Evolutionary conservation across 2,329 filamentous ascomycete species (phyloP).

Genomic region (Trichoderma koningiopsis): DNA sequence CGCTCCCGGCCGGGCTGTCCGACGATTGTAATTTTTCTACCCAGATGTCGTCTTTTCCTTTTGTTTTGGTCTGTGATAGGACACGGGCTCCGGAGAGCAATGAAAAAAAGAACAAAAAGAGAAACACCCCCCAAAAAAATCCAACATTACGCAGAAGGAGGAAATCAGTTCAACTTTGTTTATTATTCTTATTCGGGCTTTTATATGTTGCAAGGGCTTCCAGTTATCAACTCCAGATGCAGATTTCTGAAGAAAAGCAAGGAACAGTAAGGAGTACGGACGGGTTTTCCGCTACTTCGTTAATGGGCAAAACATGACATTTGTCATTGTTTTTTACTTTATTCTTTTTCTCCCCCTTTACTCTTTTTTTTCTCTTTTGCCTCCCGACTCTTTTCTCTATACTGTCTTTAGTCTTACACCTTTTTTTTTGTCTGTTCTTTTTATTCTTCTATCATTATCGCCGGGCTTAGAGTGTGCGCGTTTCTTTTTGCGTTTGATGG

Average conservation of each 20-base stretch:
- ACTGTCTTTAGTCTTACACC: not conserved
- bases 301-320: slow-evolving; percentile 14
- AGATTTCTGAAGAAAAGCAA: slow-evolving; percentile 21
- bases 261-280: slow-evolving; percentile 25
- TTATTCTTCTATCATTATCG: not conserved
- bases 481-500: slow-evolving; percentile 23
- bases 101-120: not conserved
- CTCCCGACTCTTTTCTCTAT: not conserved
- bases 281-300: slow-evolving; percentile 22
- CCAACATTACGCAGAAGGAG: not conserved
- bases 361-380: slow-evolving; percentile 1
- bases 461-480: slow-evolving; percentile 24
- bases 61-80: not conserved
- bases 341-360: slow-evolving; percentile 3
- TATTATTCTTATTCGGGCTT: slow-evolving; percentile 8
- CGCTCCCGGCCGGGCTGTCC: slow-evolving; percentile 13
- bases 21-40: slow-evolving; percentile 6
- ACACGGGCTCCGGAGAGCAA: not conserved
- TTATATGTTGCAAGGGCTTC: slow-evolving; percentile 16
- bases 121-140: not conserved
- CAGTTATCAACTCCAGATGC: slow-evolving; percentile 25
- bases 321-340: slow-evolving; percentile 14
- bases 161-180: slow-evolving; percentile 16
- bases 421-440: not conserved
- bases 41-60: not conserved